Base-by-base conservation (phyloP, 805 yeast species). In the Starmerella tilneyi region DNA sequence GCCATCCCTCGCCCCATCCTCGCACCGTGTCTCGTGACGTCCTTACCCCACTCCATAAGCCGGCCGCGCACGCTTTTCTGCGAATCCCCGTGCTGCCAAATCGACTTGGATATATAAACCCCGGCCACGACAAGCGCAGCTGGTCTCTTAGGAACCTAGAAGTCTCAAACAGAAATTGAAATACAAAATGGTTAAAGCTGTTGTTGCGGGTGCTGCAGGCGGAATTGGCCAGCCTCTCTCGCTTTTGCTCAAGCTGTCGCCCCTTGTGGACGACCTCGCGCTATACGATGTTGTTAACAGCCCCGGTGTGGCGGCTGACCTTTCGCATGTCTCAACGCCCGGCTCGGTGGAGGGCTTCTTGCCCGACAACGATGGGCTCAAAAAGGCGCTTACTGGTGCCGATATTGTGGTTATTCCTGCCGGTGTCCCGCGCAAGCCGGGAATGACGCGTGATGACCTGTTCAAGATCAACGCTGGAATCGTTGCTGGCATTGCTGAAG, bases 211-310 rank as follows among this genome's bases (percentile, higher is more conserved):
- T 57, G 60, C 60, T 28, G 86, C 89, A 44, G 94, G 94, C 57
- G 95, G 96, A 50, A 85, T 85, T 61, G 96, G 96, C 45, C 95
- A 86, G 71, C 94, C 95, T 34, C 72, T 85, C 50, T 84, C 94
- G 12, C 75, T 86, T 45, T 72, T 85, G 52, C 70, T 85, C 56
- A 85, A 85, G 65, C 68, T 84, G 49, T 75, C 78, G 56, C 76
- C 76, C 31, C 69, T 71, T 44, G 72, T 79, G 40, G 69, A 71
- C 49, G 78, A 79, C 56, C 71, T 85, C 56, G 77, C 94, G 5
- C 72, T 85, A 47, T 85, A 77, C 65, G 96, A 86, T 69, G 85
- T 86, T 37, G 88, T 83, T 60, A 75, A 79, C 58, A 75, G 81
- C 26, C 81, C 82, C 40, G 96, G 96, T 56, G 94, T 85, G 30